These are phyloP conservation scores for Lactuca sativa DNA, from an alignment of 129 eudicot species.

Conservation along the genomic window DNA sequence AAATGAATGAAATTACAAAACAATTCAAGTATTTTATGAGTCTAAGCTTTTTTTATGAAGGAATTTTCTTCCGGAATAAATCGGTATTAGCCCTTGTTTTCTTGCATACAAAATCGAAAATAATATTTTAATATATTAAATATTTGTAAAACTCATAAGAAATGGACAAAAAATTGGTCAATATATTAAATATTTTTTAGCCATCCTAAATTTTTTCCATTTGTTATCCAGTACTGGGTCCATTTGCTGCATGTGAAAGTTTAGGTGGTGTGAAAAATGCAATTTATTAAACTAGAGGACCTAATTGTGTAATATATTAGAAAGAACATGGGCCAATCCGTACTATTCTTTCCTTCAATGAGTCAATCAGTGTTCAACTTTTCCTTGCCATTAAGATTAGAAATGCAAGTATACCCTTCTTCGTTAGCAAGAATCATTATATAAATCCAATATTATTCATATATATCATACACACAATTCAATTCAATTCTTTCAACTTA, in stretches of 20 bases:
- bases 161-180: no score
- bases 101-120: background rate
- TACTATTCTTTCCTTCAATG: conserved; percentile 25
- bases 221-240: no score
- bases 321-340: conserved; percentile 11
- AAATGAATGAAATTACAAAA: background rate
- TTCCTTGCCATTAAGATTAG: conserved; percentile 4
- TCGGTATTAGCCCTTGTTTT: background rate
- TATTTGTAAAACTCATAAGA: no score
- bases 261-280: background rate
- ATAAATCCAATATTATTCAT: conserved; percentile 24
- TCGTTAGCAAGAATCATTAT: conserved; percentile 22
- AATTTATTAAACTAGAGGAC: background rate
- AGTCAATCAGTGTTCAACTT: conserved; percentile 4
- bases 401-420: conserved; percentile 32
- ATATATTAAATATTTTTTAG: no score
- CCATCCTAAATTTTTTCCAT: no score
- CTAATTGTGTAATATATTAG: background rate
- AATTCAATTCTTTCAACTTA: conserved; percentile 13
- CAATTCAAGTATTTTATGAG: background rate
- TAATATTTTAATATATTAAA: no score
- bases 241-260: background rate
- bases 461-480: conserved; percentile 10
- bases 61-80: background rate
- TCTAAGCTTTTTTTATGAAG: background rate